phyloP scores from a whole-genome alignment of 1,139 yeast species.

The Candida albicans region DNA sequence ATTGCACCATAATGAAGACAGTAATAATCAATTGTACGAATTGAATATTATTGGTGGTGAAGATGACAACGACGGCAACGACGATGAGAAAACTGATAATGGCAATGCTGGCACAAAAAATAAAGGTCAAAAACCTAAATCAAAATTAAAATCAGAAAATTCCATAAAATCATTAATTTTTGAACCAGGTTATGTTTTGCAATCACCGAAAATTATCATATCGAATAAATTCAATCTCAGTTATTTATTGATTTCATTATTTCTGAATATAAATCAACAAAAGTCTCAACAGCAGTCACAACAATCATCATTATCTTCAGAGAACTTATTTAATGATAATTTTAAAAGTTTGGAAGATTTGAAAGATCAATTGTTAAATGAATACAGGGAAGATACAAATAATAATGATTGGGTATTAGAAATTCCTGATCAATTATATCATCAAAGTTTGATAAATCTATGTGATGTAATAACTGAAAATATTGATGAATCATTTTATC shows the following conservation, averaged over 20 bases:
- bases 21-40: conserved; percentile 26
- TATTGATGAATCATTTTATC: conserved; percentile 46
- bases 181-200: conserved; percentile 35
- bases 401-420: conserved; percentile 21
- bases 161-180: conserved; percentile 40
- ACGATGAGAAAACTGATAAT: conserved; percentile 17
- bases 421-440: conserved; percentile 25
- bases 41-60: conserved; percentile 32
- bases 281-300: no score
- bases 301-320: no score
- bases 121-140: background rate
- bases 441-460: conserved; percentile 27
- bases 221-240: conserved; percentile 44
- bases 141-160: conserved; percentile 24
- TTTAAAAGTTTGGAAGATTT: conserved; percentile 51
- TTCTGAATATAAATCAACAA: conserved; percentile 23
- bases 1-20: conserved; percentile 9
- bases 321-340: conserved; percentile 22
- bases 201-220: conserved; percentile 39
- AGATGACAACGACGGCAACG: no score
- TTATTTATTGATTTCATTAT: conserved; percentile 41
- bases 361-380: conserved; percentile 35
- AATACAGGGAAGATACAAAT: conserved; percentile 18
- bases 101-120: background rate
- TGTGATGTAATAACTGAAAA: conserved; percentile 50